Evolutionary conservation across 306 rosid species (phyloP).

Genomic region (Acacia acuminata): DNA sequence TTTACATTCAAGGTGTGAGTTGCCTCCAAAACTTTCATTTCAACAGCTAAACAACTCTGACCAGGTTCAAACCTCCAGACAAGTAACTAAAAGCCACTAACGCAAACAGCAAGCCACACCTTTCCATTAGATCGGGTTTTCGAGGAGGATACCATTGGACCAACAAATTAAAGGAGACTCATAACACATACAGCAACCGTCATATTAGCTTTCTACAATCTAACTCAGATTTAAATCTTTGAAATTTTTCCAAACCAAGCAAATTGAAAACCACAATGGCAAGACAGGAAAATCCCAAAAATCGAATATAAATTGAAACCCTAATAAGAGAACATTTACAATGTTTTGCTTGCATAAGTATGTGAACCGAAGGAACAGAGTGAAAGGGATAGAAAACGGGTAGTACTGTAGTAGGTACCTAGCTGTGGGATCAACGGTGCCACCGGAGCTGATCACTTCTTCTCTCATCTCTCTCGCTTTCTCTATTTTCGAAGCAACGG

Average conservation of each 20-base stretch:
- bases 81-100: slow-evolving; percentile 5
- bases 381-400: background rate
- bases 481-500: slow-evolving; percentile 40
- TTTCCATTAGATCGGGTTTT: background rate
- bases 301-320: slow-evolving; percentile 21
- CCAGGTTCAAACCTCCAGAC: background rate
- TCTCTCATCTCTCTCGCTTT: slow-evolving; percentile 64
- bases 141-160: background rate
- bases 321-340: slow-evolving; percentile 30
- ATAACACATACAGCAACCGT: background rate
- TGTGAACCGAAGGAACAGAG: background rate
- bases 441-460: slow-evolving; percentile 96
- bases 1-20: background rate
- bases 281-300: background rate
- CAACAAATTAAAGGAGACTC: background rate
- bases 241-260: background rate
- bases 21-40: background rate
- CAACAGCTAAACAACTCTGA: background rate
- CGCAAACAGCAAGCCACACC: slow-evolving; percentile 23
- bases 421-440: slow-evolving; percentile 81
- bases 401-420: slow-evolving; percentile 47
- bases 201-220: background rate
- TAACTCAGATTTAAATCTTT: slow-evolving; percentile 15
- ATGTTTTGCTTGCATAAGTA: background rate
- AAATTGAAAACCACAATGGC: slow-evolving; percentile 42